Percentiles rank a stretch among this genome's conserved stretches.
These are phyloP conservation scores for Mortierella sp. DNA, from an alignment of 371 early-diverging fungal genomes.

Conservation along the genomic window DNA sequence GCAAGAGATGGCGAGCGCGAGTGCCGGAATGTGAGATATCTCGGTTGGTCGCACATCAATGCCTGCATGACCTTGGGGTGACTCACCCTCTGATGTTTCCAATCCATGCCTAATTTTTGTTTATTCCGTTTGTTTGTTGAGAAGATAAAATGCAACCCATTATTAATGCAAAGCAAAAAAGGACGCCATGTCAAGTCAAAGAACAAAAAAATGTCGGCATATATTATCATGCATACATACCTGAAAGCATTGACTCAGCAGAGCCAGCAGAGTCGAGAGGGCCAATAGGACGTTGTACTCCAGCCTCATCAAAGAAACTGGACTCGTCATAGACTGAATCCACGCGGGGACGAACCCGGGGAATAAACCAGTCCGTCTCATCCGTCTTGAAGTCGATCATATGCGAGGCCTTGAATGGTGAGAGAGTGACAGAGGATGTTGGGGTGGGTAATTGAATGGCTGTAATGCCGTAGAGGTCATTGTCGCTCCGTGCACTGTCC, in stretches of 20 bases:
- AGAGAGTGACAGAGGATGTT: constrained; percentile 23
- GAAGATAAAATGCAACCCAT: too few species aligned
- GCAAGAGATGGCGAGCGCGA: constrained; percentile 50
- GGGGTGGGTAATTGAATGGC: background rate
- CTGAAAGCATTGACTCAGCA: background rate
- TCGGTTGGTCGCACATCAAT: constrained; percentile 38
- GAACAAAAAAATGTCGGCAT: too few species aligned
- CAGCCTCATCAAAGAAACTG: constrained; percentile 47
- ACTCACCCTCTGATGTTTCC: constrained; percentile 45
- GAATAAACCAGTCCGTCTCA: constrained; percentile 31
- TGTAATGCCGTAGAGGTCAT: too few species aligned
- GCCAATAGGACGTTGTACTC: constrained; percentile 26
- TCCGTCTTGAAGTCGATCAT: constrained; percentile 33
- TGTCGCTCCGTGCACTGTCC: background rate
- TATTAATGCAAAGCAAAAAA: too few species aligned
- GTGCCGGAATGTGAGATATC: constrained; percentile 51
- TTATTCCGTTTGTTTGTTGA: background rate
- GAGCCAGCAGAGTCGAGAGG: constrained; percentile 17
- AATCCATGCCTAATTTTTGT: constrained; percentile 20
- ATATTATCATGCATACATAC: background rate
- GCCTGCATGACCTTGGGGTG: constrained; percentile 46
- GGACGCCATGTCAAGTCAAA: too few species aligned
- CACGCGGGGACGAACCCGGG: constrained; percentile 28
- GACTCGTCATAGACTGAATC: constrained; percentile 44
- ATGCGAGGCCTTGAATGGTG: constrained; percentile 32